Base-by-base conservation (phyloP, 1,139 yeast genomes). In the Magnusiomyces fungicola region DNA sequence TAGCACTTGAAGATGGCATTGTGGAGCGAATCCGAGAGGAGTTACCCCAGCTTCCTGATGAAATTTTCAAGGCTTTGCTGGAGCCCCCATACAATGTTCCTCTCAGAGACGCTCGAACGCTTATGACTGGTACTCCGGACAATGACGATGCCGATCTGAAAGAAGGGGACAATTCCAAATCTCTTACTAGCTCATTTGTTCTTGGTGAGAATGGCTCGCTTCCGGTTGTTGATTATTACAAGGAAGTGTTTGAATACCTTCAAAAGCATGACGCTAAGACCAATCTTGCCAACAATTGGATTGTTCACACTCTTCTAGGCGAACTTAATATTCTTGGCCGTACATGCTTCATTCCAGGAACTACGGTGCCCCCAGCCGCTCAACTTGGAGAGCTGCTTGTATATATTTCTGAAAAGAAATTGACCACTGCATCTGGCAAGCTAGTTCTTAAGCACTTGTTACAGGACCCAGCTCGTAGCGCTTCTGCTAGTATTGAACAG, bases 241-340 rank as follows among this genome's bases (percentile, higher is more conserved):
- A 73, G 27, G 59, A 68, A 1, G 67, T 84, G 1, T 73, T 68
- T 55, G 63, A 67, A 0, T 49, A 53, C 25, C 58, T 65, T 32
- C 38, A 53, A 23, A 46, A 29, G 51, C 34, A 53, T 50, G 53
- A 61, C 50, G 50, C 65, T 16, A 36, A 46, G 24, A 49, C 54
- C 16, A 59, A 59, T 3, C 52, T 71, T 27, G 80, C 84, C 0
- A 80, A 83, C 40, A 88, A 86, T 60, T 89, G 96, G 96, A 66
- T 89, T 9, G 80, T 88, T 21, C 94, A 92, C 65, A 92, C 87
- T 55, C 68, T 89, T 32, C 61, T 87, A 23, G 96, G 97, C 0
- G 72, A 79, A 16, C 73, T 87, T 54, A 73, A 80, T 10, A 80
- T 79, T 58, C 68, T 75, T 9, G 72, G 76, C 16, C 57, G 71